A percentile compares a stretch with the other conserved stretches of the same genome.
These are phyloP conservation scores for Leccinum variicolor DNA, from an alignment of 768 basidiomycete genomes.

Conservation along the genomic window DNA sequence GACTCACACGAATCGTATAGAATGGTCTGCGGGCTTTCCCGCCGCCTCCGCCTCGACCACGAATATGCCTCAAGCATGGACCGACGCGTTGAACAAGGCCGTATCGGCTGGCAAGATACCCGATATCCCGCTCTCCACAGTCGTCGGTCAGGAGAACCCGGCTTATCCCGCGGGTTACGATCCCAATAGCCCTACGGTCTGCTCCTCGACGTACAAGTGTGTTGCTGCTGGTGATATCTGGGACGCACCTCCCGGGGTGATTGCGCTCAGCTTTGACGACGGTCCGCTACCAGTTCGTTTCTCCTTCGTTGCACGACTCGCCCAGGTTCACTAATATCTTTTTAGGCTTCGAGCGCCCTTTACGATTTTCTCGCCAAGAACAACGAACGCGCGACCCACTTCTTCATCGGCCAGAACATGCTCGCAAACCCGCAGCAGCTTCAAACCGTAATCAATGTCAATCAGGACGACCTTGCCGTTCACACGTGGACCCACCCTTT, in stretches of 20 bases:
- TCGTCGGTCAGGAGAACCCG: constrained; percentile 29
- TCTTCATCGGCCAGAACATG: constrained; percentile 85
- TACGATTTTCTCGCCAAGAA: constrained; percentile 67
- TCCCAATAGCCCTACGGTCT: constrained; percentile 51
- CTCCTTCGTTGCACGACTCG: background rate
- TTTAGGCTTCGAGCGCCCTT: constrained; percentile 43
- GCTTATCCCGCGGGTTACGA: constrained; percentile 38
- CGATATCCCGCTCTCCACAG: constrained; percentile 50
- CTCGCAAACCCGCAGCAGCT: constrained; percentile 55
- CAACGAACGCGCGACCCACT: constrained; percentile 75
- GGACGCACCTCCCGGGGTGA: constrained; percentile 69
- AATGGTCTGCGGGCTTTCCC: constrained; percentile 66
- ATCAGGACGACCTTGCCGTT: constrained; percentile 38
- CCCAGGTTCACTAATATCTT: background rate
- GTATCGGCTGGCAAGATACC: constrained; percentile 72
- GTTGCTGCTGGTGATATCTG: constrained; percentile 58
- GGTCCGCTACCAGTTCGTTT: constrained; percentile 56
- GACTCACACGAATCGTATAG: constrained; percentile 29
- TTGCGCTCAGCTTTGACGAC: constrained; percentile 76
- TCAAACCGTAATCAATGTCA: constrained; percentile 42
- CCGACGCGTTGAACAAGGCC: constrained; percentile 65
- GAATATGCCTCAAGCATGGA: constrained; percentile 65
- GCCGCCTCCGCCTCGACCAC: constrained; percentile 42
- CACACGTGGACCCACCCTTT: constrained; percentile 70
- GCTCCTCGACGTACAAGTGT: constrained; percentile 77